These are phyloP conservation scores for Annulohypoxylon maeteangense DNA, from an alignment of 495 filamentous ascomycete genomes.

Conservation along the genomic window DNA sequence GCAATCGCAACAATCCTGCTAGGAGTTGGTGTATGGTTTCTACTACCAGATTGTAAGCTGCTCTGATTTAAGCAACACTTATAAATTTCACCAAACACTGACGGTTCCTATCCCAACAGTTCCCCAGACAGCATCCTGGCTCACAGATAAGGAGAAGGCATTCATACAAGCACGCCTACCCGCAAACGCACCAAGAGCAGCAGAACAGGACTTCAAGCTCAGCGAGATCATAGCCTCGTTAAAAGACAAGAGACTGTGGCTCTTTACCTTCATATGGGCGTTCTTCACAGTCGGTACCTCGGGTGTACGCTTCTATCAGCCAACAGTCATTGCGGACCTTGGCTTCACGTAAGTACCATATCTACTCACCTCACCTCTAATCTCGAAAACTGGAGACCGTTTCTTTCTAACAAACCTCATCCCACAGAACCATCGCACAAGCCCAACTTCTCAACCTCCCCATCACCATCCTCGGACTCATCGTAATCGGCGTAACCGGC, in stretches of 20 bases:
- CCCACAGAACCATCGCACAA: constrained; percentile 49
- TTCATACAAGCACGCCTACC: constrained; percentile 58
- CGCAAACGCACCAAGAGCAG: constrained; percentile 51
- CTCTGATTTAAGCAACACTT: too few relatives aligned
- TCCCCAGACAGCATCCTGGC: constrained; percentile 53
- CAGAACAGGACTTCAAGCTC: constrained; percentile 53
- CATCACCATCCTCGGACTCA: constrained; percentile 51
- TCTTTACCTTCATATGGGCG: constrained; percentile 55
- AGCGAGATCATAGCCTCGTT: constrained; percentile 48
- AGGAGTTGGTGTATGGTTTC: constrained; percentile 50
- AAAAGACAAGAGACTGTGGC: constrained; percentile 50
- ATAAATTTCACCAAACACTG: not conserved
- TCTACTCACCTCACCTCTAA: not conserved
- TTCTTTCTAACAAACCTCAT: not conserved
- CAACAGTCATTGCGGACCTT: constrained; percentile 57
- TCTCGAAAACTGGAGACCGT: not conserved
- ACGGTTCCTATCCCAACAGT: constrained; percentile 41
- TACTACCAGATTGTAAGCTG: constrained; percentile 57
- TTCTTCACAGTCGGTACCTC: constrained; percentile 56
- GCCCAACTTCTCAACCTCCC: constrained; percentile 55
- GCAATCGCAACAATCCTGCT: constrained; percentile 52
- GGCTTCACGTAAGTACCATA: constrained; percentile 52
- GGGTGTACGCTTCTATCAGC: constrained; percentile 57
- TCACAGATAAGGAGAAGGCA: constrained; percentile 53
- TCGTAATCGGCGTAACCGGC: constrained; percentile 52